These are phyloP conservation scores for Dothideomycetes sp. DNA, from an alignment of 2,329 filamentous ascomycete genomes.

Conservation along the genomic window DNA sequence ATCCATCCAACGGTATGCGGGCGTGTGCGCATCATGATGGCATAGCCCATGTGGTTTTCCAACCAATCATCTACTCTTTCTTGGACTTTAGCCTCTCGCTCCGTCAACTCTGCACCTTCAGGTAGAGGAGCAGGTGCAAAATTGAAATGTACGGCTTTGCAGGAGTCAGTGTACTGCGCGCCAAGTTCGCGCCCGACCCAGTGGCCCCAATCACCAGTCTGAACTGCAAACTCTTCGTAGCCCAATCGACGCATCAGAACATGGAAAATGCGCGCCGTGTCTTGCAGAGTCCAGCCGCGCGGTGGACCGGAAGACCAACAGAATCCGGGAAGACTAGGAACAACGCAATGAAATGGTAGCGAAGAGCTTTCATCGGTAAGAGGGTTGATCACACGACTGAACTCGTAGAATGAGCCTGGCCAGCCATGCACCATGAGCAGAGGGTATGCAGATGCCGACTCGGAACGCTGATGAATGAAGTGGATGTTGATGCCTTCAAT, in stretches of 20 bases:
- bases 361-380: slow-evolving; percentile 20
- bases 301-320: slow-evolving; percentile 32
- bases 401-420: slow-evolving; percentile 36
- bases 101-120: slow-evolving; percentile 18
- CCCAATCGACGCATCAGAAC: slow-evolving; percentile 29
- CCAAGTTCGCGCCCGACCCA: slow-evolving; percentile 30
- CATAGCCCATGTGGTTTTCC: slow-evolving; percentile 30
- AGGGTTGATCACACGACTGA: slow-evolving; percentile 27
- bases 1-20: slow-evolving; percentile 33
- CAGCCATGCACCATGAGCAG: slow-evolving; percentile 34
- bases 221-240: slow-evolving; percentile 27
- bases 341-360: slow-evolving; percentile 44
- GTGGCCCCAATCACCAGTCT: slow-evolving; percentile 32
- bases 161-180: slow-evolving; percentile 21
- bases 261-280: slow-evolving; percentile 27
- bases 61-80: slow-evolving; percentile 24
- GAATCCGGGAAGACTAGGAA: slow-evolving; percentile 46
- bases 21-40: slow-evolving; percentile 30
- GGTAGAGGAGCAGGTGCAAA: slow-evolving; percentile 28
- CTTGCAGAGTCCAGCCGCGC: slow-evolving; percentile 24
- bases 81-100: slow-evolving; percentile 22
- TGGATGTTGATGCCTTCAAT: slow-evolving; percentile 26
- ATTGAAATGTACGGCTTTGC: slow-evolving; percentile 30
- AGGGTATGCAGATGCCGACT: slow-evolving; percentile 26
- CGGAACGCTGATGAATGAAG: slow-evolving; percentile 27